Evolutionary conservation across 1,284 basidiomycete genomes (phyloP), one percentile per base, ranked within the genome.

Genomic region (Leccinum griseonigrum): DNA sequence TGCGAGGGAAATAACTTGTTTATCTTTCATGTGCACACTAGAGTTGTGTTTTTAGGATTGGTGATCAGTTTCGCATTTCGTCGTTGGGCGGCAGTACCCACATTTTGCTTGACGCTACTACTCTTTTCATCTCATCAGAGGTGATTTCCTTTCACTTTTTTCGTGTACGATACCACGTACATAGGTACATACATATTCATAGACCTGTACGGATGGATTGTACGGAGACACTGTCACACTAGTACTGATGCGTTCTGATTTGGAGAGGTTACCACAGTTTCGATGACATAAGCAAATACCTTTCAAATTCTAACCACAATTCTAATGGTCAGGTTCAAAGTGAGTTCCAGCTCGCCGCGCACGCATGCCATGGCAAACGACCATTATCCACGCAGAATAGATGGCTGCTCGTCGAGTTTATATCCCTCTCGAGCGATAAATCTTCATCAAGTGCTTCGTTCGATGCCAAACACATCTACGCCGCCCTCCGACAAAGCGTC

Each of bases 401-500:
- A 58, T 92, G 43, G 43, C 18, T 46, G 9, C 18, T 46, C n/a
- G 18, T 46, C 18, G 43, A 46, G 10, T 84, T 92, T 68, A 0
- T 46, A 46, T 18, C 43, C 43, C 10, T 46, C 18, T 46, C 43
- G 18, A 22, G 18, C n/a, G 43, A 22, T 22, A 46, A 22, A 11
- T 43, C n/a, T 43, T 18, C 40, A 81, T 91, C 58, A 7, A 46
- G 5, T 46, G 43, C 61, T 2, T 56, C 72, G 48, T 65, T 88
- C 10, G 83, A 82, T 54, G 80, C 81, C 31, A 88, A 87, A 67
- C 80, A 84, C 32, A 83, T 93, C 57, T 90, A 84, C 76, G 73
- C 78, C 4, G 85, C 89, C 0, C 71, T 93, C 51, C 86, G 85
- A 67, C 84, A 91, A 68, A 89, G 86, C 68, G 77, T 92, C 18